Evolutionary conservation across 805 yeast genomes (phyloP), one percentile per base, ranked within the genome.

Genomic region (Saturnispora besseyi): DNA sequence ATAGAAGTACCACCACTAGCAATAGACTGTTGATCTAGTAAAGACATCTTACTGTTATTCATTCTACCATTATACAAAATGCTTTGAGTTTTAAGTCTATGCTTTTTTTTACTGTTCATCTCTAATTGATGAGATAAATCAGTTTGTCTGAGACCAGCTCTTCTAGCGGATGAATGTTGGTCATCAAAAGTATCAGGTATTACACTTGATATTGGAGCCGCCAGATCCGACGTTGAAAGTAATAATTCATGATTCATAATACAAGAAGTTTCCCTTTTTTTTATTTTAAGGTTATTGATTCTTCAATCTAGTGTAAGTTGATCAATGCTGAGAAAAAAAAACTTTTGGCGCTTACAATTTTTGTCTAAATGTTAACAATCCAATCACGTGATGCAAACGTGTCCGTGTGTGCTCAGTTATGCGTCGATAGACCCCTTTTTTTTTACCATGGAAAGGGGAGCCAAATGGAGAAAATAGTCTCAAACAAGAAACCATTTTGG

Each of bases 131-230:
- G 51, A 5, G 61, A 51, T 15, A 63, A 46, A 46, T 58, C 57
- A 1, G 69, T 63, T 40, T 62, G 62, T 37, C 69, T 57, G 5
- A 66, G 52, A 0, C 70, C 70, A 1, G 63, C 65, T 31, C 61
- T 55, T 26, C 60, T 57, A 9, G 59, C 53, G 2, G 64, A 51
- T 2, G 67, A 58, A 4, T 49, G 46, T 26, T 59, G 55, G 48
- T 65, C 68, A 44, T 62, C 68, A 51, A 62, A 63, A 3, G 50
- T 49, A 11, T 41, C 21, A 6, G 51, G 10, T 5, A 21, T 42
- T 0, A 58, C 55, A 8, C 38, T 40, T 13, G 38, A 18, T 15
- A 38, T 22, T 10, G 29, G 45, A 13, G 40, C 40, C 37, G 29
- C 50, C 37, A 36, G 29, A 24, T 48, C 43, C 30, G 50, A 33